These are phyloP conservation scores for Metschnikowia lunata DNA, from an alignment of 805 yeast genomes.

Conservation along the genomic window DNA sequence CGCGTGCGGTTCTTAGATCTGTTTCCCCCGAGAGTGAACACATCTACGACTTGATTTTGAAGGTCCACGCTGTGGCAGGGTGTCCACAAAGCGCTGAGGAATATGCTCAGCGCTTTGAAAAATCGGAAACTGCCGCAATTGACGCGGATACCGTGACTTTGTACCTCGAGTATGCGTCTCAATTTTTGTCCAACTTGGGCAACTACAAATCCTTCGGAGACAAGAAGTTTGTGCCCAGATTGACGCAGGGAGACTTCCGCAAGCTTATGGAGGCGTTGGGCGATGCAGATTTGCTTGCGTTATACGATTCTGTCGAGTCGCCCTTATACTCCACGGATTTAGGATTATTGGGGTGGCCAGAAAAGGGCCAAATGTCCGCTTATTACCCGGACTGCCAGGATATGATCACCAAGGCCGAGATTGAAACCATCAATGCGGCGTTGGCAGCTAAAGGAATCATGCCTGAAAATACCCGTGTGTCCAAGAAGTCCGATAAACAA, in stretches of 20 bases:
- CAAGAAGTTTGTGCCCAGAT: constrained; percentile 72
- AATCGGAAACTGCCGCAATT: not conserved
- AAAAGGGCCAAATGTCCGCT: constrained; percentile 67
- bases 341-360: constrained; percentile 69
- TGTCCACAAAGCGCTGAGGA: constrained; percentile 39
- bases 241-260: constrained; percentile 46
- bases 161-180: constrained; percentile 72
- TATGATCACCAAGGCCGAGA: constrained; percentile 51
- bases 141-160: constrained; percentile 35
- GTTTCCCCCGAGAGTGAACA: constrained; percentile 78
- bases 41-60: constrained; percentile 66
- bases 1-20: constrained; percentile 73
- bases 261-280: constrained; percentile 42
- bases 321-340: constrained; percentile 51
- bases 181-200: constrained; percentile 69
- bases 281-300: constrained; percentile 26
- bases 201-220: constrained; percentile 88
- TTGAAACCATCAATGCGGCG: constrained; percentile 61
- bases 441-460: constrained; percentile 58
- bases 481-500: constrained; percentile 44
- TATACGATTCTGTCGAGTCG: constrained; percentile 41
- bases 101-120: constrained; percentile 33
- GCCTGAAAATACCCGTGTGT: constrained; percentile 79
- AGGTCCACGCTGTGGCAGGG: constrained; percentile 48
- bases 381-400: constrained; percentile 53